Percentiles rank a stretch among this genome's conserved stretches.
Conservation (phyloP, 2,329 filamentous ascomycete genomes). For the Lecanicillium sp. region DNA sequence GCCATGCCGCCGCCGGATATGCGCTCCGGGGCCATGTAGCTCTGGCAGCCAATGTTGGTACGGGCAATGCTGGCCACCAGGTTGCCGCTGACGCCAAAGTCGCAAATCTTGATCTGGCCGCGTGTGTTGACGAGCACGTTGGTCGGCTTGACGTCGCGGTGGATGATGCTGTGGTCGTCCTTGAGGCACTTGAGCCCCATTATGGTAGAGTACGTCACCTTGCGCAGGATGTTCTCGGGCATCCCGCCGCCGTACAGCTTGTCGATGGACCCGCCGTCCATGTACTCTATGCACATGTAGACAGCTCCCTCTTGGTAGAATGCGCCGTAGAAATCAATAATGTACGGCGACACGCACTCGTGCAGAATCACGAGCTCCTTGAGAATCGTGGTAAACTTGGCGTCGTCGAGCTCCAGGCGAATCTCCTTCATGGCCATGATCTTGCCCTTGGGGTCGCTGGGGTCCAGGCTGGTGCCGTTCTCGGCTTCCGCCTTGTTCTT, state of each 20-base stretch:
- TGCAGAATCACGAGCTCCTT: slow-evolving; percentile 97
- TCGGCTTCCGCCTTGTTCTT: slow-evolving; percentile 29
- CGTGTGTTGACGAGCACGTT: slow-evolving; percentile 88
- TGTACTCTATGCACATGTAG: slow-evolving; percentile 98
- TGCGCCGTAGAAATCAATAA: slow-evolving; percentile 97
- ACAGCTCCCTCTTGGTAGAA: slow-evolving; percentile 99
- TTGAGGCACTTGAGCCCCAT: slow-evolving; percentile 90
- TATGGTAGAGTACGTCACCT: slow-evolving; percentile 83
- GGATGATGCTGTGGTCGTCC: slow-evolving; percentile 98
- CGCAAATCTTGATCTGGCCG: slow-evolving; percentile 95
- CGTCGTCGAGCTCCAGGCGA: slow-evolving; percentile 86
- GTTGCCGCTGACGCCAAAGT: slow-evolving; percentile 96
- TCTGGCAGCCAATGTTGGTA: slow-evolving; percentile 98
- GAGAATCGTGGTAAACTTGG: slow-evolving; percentile 93
- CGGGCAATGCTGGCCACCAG: slow-evolving; percentile 95
- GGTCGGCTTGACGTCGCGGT: slow-evolving; percentile 97
- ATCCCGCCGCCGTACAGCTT: slow-evolving; percentile 89
- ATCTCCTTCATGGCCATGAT: slow-evolving; percentile 99
- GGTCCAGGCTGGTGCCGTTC: slow-evolving; percentile 22
- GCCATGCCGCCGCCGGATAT: slow-evolving; percentile 82
- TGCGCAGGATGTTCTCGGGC: slow-evolving; percentile 78
- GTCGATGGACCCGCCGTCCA: slow-evolving; percentile 97
- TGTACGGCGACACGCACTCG: slow-evolving; percentile 89
- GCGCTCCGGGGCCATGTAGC: slow-evolving; percentile 96
- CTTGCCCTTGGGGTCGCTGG: slow-evolving; percentile 53